These are phyloP conservation scores for Saccharum hybrid DNA, from an alignment of 202 grass and related monocot species.

Conservation along the genomic window DNA sequence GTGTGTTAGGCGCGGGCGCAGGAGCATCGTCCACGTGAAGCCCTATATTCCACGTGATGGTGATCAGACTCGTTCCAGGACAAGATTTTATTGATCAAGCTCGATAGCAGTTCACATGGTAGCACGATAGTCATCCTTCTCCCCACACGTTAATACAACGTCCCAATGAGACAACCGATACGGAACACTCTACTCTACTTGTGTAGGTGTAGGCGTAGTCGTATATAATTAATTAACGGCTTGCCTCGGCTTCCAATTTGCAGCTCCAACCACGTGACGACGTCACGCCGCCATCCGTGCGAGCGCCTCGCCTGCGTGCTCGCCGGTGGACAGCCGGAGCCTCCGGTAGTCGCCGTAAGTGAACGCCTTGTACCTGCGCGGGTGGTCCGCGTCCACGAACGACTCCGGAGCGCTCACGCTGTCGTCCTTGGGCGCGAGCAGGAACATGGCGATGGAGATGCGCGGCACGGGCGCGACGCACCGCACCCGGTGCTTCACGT, in stretches of 20 bases:
- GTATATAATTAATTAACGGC: background rate
- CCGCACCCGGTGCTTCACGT: slow-evolving; percentile 75
- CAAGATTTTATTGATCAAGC: slow-evolving; percentile 16
- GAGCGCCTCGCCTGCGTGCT: slow-evolving; percentile 69
- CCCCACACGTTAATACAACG: background rate
- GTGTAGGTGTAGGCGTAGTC: background rate
- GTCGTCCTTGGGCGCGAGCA: slow-evolving; percentile 79
- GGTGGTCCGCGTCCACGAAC: slow-evolving; percentile 57
- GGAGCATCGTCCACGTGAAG: too few relatives aligned
- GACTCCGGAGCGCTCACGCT: slow-evolving; percentile 54
- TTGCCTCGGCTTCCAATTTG: background rate
- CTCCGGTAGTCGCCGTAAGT: slow-evolving; percentile 61
- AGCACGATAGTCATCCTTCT: background rate
- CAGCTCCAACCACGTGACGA: background rate
- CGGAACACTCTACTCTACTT: too few relatives aligned
- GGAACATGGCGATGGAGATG: slow-evolving; percentile 80
- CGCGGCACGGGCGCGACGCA: slow-evolving; percentile 71
- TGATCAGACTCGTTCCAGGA: too few relatives aligned
- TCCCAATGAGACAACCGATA: background rate
- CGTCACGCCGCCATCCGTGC: slow-evolving; percentile 42
- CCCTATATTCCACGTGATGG: too few relatives aligned
- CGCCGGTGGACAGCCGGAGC: slow-evolving; percentile 56
- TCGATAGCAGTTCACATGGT: background rate
- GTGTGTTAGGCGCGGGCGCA: too few relatives aligned
- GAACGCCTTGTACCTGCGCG: slow-evolving; percentile 62